Evolutionary conservation across 2,329 filamentous ascomycete genomes (phyloP), one percentile per base, ranked within the genome.

Genomic region (Curvularia lunata): DNA sequence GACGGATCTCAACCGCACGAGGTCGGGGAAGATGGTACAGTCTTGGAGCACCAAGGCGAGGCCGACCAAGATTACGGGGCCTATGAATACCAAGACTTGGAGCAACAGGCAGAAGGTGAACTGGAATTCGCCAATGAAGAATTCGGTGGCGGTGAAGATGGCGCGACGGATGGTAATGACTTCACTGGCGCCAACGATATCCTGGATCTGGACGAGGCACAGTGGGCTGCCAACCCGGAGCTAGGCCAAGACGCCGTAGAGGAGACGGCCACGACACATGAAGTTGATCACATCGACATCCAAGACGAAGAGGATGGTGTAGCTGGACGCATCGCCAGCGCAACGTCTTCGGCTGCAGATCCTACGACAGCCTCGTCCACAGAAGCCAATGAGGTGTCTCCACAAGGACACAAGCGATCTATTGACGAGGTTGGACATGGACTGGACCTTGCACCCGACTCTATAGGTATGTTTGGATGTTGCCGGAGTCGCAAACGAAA

Each of bases 351-450:
- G 62, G 67, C 60, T 72, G 70, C 66, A 64, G 59, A 66, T 52
- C 63, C 65, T 58, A 58, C 65, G 54, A 64, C 60, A 34, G 59
- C 60, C 66, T 70, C 67, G 58, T 71, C 66, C 46, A 64, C 59
- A 46, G 65, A 66, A 32, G 59, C 59, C 49, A 58, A 63, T 40
- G 56, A 65, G 23, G 50, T 61, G 49, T 74, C 72, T 43, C 62
- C 67, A n/a, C 71, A 73, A 61, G 66, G 70, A 63, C 68, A 64
- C 46, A 75, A 75, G 59, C 66, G 73, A 55, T 67, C 70, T 16
- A 68, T 74, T 54, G 70, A 72, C 58, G 71, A 75, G 63, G 70
- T 72, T 59, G 66, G 65, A 59, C 59, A 70, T 56, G 70, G 64
- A 63, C 49, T 51, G 34, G 68, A 68, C 50, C 63, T 67, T 61